Conservation (phyloP, 306 rosid species). For the Casuarina equisetifolia region DNA sequence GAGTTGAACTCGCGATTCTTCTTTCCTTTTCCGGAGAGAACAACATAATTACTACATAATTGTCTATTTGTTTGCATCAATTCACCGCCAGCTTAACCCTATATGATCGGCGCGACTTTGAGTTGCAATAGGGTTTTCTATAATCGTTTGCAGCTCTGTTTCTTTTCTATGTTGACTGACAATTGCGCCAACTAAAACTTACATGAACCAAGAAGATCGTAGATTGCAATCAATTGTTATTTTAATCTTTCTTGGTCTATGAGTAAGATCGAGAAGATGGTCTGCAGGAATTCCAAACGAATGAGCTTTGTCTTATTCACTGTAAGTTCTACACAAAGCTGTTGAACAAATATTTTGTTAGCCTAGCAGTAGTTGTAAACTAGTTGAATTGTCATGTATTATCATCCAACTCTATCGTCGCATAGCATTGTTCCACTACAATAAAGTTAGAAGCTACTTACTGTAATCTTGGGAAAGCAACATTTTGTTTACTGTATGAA, state of each 20-base stretch:
- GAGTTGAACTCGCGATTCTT: constrained; percentile 17
- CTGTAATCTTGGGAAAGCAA: not conserved
- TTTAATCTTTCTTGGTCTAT: not conserved
- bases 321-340: too few species aligned
- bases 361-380: too few species aligned
- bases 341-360: too few species aligned
- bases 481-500: too few species aligned
- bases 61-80: not conserved
- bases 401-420: too few species aligned
- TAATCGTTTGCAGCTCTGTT: not conserved
- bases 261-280: not conserved
- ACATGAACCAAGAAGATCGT: not conserved
- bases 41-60: not conserved
- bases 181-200: not conserved
- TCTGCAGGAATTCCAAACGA: not conserved
- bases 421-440: too few species aligned
- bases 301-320: too few species aligned
- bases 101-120: not conserved
- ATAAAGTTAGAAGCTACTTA: not conserved
- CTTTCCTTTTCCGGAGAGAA: not conserved
- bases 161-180: constrained; percentile 1
- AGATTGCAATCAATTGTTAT: not conserved
- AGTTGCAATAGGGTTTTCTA: not conserved
- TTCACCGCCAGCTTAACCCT: not conserved
- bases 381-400: too few species aligned